These are phyloP conservation scores for Coniochaeta pulveracea DNA, from an alignment of 2,329 filamentous ascomycete genomes.

Conservation along the genomic window DNA sequence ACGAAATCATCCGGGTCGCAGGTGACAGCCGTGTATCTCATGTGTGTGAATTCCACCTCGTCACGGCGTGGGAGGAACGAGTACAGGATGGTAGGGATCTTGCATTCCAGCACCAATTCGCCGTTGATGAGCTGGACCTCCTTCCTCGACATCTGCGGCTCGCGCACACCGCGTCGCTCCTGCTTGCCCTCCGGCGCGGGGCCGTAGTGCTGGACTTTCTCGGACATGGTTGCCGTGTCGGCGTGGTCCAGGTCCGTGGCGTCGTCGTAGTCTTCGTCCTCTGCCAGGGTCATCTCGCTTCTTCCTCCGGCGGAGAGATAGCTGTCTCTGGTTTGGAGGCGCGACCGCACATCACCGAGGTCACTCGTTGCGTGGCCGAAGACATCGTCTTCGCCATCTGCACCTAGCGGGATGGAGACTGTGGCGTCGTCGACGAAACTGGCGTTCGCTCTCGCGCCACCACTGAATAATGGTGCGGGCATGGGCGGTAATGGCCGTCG, in stretches of 20 bases:
- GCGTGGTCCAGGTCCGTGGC: constrained; percentile 7
- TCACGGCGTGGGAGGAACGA: constrained; percentile 89
- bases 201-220: constrained; percentile 70
- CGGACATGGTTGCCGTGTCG: neutral
- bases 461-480: constrained; percentile 75
- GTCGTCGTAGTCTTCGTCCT: constrained; percentile 17
- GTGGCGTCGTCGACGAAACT: constrained; percentile 56
- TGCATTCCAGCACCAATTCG: constrained; percentile 94
- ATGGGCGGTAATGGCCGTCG: constrained; percentile 66
- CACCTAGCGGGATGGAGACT: constrained; percentile 57
- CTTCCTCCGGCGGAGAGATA: constrained; percentile 30
- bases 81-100: constrained; percentile 96
- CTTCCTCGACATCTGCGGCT: constrained; percentile 81
- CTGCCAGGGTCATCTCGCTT: constrained; percentile 43
- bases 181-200: constrained; percentile 81
- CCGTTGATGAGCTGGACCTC: constrained; percentile 96
- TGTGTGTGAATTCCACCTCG: constrained; percentile 94
- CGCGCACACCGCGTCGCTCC: constrained; percentile 73
- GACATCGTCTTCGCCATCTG: constrained; percentile 55
- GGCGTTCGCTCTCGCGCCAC: constrained; percentile 34
- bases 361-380: constrained; percentile 45
- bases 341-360: constrained; percentile 39
- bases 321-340: constrained; percentile 35
- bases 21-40: constrained; percentile 98
- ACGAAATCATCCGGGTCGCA: constrained; percentile 95